These are phyloP conservation scores for Aquanectria penicillioides DNA, from an alignment of 2,329 filamentous ascomycete genomes.

Conservation along the genomic window DNA sequence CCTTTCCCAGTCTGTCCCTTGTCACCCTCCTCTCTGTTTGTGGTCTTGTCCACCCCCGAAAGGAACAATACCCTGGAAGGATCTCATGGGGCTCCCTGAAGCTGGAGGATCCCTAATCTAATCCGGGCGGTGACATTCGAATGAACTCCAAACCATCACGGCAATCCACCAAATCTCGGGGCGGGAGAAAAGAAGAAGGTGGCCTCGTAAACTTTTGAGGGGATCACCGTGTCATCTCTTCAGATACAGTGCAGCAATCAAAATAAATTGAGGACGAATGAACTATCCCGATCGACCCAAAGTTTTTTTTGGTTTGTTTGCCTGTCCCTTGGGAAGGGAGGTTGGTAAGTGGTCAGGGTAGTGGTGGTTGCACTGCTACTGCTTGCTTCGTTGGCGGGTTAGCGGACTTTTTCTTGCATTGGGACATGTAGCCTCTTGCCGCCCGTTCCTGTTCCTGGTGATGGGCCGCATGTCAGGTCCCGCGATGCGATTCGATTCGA, in stretches of 20 bases:
- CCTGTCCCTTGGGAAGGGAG: no score
- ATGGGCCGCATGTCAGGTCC: slow-evolving; percentile 18
- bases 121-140: slow-evolving; percentile 4
- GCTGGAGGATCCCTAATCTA: slow-evolving; percentile 3
- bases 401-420: neutral
- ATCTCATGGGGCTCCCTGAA: slow-evolving; percentile 15
- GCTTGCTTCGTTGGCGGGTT: slow-evolving; percentile 9
- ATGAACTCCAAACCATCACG: neutral
- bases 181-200: slow-evolving; percentile 2
- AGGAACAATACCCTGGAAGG: slow-evolving; percentile 17
- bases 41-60: no score
- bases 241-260: slow-evolving; percentile 16
- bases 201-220: neutral
- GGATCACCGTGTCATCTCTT: neutral
- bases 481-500: slow-evolving; percentile 10
- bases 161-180: slow-evolving; percentile 14
- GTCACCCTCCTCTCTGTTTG: neutral
- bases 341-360: neutral
- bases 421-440: slow-evolving; percentile 2
- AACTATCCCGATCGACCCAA: neutral
- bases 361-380: neutral
- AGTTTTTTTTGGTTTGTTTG: neutral
- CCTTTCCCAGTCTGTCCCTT: neutral
- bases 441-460: slow-evolving; percentile 16
- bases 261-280: slow-evolving; percentile 11